Conservation (phyloP, 2,329 filamentous ascomycete genomes). For the Fusarium nurragi region DNA sequence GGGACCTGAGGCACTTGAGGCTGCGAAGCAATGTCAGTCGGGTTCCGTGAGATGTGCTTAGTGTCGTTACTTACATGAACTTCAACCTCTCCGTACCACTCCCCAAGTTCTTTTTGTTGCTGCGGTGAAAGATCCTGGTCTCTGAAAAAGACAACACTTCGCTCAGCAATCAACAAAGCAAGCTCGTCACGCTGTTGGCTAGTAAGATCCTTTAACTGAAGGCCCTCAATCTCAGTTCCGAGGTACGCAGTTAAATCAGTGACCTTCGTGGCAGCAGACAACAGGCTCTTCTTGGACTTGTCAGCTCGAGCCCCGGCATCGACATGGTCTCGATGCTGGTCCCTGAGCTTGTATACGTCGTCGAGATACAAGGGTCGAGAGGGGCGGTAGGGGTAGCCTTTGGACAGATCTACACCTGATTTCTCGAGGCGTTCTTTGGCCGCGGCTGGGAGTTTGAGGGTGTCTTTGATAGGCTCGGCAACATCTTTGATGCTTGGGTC, state of each 20-base stretch:
- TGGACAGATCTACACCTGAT: constrained; percentile 73
- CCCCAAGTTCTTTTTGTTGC: constrained; percentile 69
- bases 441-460: constrained; percentile 66
- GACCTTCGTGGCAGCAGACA: constrained; percentile 70
- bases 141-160: constrained; percentile 74
- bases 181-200: constrained; percentile 69
- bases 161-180: constrained; percentile 69
- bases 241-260: constrained; percentile 70
- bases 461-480: constrained; percentile 70
- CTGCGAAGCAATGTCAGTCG: constrained; percentile 47
- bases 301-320: constrained; percentile 73
- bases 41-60: accelerated
- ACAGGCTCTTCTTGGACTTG: constrained; percentile 68
- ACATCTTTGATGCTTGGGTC: constrained; percentile 71
- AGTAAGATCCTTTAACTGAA: constrained; percentile 70
- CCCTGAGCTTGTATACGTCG: constrained; percentile 73
- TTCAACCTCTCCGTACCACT: constrained; percentile 72
- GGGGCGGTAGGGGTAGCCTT: constrained; percentile 77
- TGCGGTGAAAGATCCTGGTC: constrained; percentile 70
- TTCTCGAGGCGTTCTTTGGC: constrained; percentile 70
- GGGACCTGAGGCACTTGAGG: constrained; percentile 78
- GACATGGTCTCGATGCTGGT: constrained; percentile 61
- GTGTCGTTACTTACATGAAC: constrained; percentile 64
- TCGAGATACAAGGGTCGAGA: constrained; percentile 73
- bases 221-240: constrained; percentile 70